phyloP scores from a whole-genome alignment of 2,329 filamentous ascomycete species.

The Neocatenulostroma microsporum region DNA sequence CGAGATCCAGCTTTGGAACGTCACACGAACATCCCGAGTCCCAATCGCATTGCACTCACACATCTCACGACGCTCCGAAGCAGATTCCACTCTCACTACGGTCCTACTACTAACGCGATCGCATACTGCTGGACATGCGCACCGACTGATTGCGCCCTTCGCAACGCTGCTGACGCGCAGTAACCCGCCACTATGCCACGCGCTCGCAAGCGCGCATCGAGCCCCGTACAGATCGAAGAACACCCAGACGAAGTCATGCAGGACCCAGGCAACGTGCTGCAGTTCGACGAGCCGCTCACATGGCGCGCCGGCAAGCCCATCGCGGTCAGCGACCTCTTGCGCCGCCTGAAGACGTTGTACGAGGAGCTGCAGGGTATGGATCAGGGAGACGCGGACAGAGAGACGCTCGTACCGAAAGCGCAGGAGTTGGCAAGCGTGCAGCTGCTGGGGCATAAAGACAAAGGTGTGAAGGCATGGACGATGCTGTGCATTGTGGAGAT shows the following conservation, averaged over 20 bases:
- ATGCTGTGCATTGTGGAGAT: slow-evolving; percentile 89
- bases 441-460: slow-evolving; percentile 83
- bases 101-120: too few relatives aligned
- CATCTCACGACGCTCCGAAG: too few relatives aligned
- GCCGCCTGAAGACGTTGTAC: slow-evolving; percentile 69
- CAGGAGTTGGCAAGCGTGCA: slow-evolving; percentile 77
- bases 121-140: too few relatives aligned
- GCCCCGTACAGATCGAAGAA: slow-evolving; percentile 16
- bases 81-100: too few relatives aligned
- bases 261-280: slow-evolving; percentile 39
- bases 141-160: too few relatives aligned
- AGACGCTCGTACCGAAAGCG: slow-evolving; percentile 76
- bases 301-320: slow-evolving; percentile 92
- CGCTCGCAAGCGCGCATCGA: slow-evolving; percentile 7
- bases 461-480: slow-evolving; percentile 81
- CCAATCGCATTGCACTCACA: too few relatives aligned
- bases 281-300: slow-evolving; percentile 78
- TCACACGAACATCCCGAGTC: too few relatives aligned
- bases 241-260: slow-evolving; percentile 12
- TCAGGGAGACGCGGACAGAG: slow-evolving; percentile 73
- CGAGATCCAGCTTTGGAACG: too few relatives aligned
- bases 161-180: background rate
- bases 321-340: slow-evolving; percentile 69
- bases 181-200: slow-evolving; percentile 7
- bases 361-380: slow-evolving; percentile 79